phyloP scores from a whole-genome alignment of 306 rosid species.

The Sicyos edulis region DNA sequence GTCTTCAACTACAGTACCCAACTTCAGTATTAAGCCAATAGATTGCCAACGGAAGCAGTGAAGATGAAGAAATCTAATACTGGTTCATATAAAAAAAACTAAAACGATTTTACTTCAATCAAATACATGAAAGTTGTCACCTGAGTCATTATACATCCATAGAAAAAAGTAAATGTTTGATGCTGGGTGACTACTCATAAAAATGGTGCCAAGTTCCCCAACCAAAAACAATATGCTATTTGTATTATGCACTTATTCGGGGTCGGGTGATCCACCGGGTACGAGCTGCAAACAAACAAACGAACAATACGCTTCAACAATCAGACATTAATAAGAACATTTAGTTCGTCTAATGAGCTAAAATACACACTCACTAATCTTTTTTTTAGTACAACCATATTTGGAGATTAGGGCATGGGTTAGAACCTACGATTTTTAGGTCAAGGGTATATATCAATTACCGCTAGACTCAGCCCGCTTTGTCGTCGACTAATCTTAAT shows the following conservation, averaged over 20 bases:
- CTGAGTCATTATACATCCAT: no score
- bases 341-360: neutral
- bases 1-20: no score
- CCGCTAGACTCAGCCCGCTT: neutral
- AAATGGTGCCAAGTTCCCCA: neutral
- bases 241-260: neutral
- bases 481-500: neutral
- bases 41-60: neutral
- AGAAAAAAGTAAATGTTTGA: neutral
- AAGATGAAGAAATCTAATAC: neutral
- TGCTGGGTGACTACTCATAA: slow-evolving; percentile 5
- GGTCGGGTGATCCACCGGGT: slow-evolving; percentile 16
- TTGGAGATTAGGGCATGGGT: no score
- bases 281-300: slow-evolving; percentile 3
- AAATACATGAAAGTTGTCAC: slow-evolving; percentile 3
- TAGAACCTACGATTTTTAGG: no score
- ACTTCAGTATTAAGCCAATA: neutral
- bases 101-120: neutral
- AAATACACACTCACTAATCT: neutral
- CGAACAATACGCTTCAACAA: neutral
- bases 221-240: neutral
- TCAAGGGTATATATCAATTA: no score
- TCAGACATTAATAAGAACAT: neutral
- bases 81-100: neutral
- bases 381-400: neutral